Conservation (phyloP, 164 flowering plant species). For the Aristolochia contorta region DNA sequence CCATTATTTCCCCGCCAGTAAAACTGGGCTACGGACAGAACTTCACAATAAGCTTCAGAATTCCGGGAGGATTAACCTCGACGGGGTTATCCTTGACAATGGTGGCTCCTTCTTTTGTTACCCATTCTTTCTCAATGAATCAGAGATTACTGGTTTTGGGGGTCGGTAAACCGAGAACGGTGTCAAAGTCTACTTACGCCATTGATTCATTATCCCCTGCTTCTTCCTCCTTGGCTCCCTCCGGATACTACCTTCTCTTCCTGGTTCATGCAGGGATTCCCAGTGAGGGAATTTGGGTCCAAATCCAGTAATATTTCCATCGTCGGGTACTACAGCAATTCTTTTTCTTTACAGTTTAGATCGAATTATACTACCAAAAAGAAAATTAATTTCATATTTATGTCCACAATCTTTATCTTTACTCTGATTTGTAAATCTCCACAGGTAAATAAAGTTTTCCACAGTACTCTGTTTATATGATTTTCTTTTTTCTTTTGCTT, state of each 20-base stretch:
- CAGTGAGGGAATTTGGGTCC: conserved; percentile 43
- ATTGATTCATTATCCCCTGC: conserved; percentile 20
- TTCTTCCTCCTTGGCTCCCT: conserved; percentile 29
- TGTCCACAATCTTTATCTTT: no score
- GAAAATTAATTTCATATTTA: no score
- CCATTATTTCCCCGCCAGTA: conserved; percentile 18
- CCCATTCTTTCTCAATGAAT: conserved; percentile 43
- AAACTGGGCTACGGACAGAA: conserved; percentile 17
- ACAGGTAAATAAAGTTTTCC: no score
- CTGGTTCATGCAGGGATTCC: conserved; percentile 36
- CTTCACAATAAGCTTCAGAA: conserved; percentile 16
- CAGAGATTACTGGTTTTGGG: conserved; percentile 29
- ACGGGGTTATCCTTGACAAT: conserved; percentile 25
- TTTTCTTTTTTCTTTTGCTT: no score
- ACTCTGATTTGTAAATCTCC: no score
- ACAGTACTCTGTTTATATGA: no score
- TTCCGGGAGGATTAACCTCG: conserved; percentile 5
- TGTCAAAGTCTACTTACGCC: conserved; percentile 10
- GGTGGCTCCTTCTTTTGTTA: conserved; percentile 36
- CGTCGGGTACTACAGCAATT: no score
- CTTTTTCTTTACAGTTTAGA: no score
- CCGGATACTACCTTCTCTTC: conserved; percentile 36
- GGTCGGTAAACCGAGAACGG: conserved; percentile 3
- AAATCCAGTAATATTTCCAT: conserved; percentile 4
- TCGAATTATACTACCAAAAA: no score